Conservation (phyloP, 2,329 filamentous ascomycete genomes). For the Trichoderma semiorbis region DNA sequence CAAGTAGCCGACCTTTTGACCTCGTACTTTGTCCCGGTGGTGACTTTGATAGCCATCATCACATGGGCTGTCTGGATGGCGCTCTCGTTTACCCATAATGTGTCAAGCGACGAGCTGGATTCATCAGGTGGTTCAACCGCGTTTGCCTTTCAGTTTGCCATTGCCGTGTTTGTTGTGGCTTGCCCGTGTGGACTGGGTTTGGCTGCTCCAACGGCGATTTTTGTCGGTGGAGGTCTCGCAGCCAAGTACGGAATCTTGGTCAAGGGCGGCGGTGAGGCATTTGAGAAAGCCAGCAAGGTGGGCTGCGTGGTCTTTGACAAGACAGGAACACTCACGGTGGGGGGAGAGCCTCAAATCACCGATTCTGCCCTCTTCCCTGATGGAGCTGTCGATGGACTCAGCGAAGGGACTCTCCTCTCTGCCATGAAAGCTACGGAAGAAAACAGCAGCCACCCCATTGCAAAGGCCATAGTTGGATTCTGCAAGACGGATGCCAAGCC, state of each 20-base stretch:
- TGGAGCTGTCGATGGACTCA: constrained; percentile 22
- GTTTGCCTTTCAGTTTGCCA: constrained; percentile 78
- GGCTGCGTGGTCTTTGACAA: constrained; percentile 85
- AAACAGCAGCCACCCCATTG: constrained; percentile 71
- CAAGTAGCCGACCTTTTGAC: constrained; percentile 70
- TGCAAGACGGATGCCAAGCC: constrained; percentile 43
- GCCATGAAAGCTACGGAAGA: constrained; percentile 62
- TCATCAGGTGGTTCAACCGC: constrained; percentile 63
- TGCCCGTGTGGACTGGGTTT: constrained; percentile 82
- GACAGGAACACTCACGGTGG: constrained; percentile 75
- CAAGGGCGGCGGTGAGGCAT: constrained; percentile 80
- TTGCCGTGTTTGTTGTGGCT: constrained; percentile 82
- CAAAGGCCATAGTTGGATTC: constrained; percentile 64
- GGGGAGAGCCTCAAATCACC: constrained; percentile 68
- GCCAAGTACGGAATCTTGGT: constrained; percentile 77
- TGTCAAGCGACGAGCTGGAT: constrained; percentile 57
- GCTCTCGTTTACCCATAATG: constrained; percentile 55
- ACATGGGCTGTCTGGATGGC: constrained; percentile 72
- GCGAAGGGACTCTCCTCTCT: constrained; percentile 41
- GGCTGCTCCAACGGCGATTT: constrained; percentile 81
- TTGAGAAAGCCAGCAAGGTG: constrained; percentile 76
- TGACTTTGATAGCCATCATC: constrained; percentile 64
- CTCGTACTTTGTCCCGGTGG: constrained; percentile 71
- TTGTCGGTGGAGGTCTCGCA: constrained; percentile 76
- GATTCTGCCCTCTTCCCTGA: constrained; percentile 44